Conservation (phyloP, 208 protist genomes). For the Wallacemonas sp. region DNA sequence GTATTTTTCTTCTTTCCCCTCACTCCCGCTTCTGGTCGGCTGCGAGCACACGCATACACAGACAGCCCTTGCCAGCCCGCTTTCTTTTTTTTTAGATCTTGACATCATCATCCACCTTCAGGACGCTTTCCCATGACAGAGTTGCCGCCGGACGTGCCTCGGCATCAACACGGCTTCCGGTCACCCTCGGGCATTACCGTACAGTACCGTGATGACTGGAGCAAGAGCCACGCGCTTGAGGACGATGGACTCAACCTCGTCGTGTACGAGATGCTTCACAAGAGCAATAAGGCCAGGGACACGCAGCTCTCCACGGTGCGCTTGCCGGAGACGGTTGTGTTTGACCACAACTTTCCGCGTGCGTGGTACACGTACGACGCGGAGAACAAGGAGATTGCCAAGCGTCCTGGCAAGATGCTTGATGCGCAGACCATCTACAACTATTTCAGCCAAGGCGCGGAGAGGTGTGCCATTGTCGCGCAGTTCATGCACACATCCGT, state of each 20-base stretch:
- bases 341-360: constrained; percentile 93
- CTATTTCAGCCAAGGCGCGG: constrained; percentile 36
- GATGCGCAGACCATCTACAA: constrained; percentile 85
- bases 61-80: too few species aligned
- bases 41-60: too few species aligned
- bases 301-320: constrained; percentile 51
- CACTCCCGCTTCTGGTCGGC: background rate
- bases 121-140: constrained; percentile 19
- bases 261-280: constrained; percentile 85
- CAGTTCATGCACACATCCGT: constrained; percentile 81
- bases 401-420: constrained; percentile 79
- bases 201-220: constrained; percentile 66
- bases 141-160: constrained; percentile 37
- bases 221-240: constrained; percentile 81
- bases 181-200: constrained; percentile 64
- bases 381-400: constrained; percentile 79
- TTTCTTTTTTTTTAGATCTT: background rate
- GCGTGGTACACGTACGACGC: constrained; percentile 89
- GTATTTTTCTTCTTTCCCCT: background rate
- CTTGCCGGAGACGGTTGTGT: constrained; percentile 89
- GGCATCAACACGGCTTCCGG: constrained; percentile 46
- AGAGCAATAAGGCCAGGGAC: constrained; percentile 81
- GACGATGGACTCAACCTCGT: constrained; percentile 77
- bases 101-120: constrained; percentile 9
- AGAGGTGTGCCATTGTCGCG: constrained; percentile 68